A percentile compares a stretch with the other conserved stretches of the same genome.
These are phyloP conservation scores for Cicer bijugum DNA, from an alignment of 306 rosid genomes.

Conservation along the genomic window DNA sequence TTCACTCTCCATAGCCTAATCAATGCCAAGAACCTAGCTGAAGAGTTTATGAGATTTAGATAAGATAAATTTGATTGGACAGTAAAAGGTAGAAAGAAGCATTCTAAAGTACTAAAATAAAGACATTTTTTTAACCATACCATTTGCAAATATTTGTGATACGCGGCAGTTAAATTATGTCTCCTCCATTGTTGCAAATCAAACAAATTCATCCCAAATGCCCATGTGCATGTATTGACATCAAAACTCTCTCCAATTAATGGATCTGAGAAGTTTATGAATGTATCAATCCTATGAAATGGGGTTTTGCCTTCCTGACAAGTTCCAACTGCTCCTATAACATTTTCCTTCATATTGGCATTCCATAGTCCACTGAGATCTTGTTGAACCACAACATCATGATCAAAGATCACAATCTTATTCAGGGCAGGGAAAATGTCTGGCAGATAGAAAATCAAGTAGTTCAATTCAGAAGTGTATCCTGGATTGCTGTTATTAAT, in stretches of 20 bases:
- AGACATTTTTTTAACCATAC: conserved; percentile 37
- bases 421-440: conserved; percentile 44
- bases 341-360: conserved; percentile 35
- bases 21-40: not conserved
- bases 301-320: conserved; percentile 46
- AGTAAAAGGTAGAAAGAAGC: conserved; percentile 4
- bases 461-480: conserved; percentile 41
- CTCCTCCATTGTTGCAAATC: conserved; percentile 48
- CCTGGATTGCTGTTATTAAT: conserved; percentile 13
- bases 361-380: conserved; percentile 46
- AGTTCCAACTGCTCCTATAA: conserved; percentile 46
- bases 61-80: conserved; percentile 5
- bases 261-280: conserved; percentile 47
- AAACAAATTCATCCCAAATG: conserved; percentile 47
- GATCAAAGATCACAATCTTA: conserved; percentile 43
- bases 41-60: conserved; percentile 13
- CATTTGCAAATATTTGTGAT: conserved; percentile 41
- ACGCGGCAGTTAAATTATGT: conserved; percentile 38
- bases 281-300: conserved; percentile 38
- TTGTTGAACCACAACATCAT: conserved; percentile 49
- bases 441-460: conserved; percentile 44
- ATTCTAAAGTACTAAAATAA: conserved; percentile 16
- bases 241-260: conserved; percentile 30
- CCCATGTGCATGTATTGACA: conserved; percentile 46
- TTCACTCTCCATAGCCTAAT: conserved; percentile 5